A percentile compares a stretch with the other conserved stretches of the same genome.
phyloP scores from a whole-genome alignment of 2,329 filamentous ascomycete genomes.

The Celoporthe dispersa region DNA sequence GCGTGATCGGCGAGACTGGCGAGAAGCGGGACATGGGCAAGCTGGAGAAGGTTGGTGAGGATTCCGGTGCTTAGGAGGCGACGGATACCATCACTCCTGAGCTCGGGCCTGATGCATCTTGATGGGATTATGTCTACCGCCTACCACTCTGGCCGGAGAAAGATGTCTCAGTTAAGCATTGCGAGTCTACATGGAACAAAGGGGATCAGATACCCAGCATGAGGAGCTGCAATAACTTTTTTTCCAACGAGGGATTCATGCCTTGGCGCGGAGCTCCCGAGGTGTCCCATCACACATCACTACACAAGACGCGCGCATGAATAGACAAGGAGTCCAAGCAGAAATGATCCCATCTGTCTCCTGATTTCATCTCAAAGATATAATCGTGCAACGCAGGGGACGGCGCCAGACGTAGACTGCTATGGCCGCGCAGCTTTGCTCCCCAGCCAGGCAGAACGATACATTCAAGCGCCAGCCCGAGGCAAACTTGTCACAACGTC shows the following conservation, averaged over 20 bases:
- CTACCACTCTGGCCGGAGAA: not conserved
- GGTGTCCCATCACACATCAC: not conserved
- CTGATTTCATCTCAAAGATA: not conserved
- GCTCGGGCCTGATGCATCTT: conserved; percentile 8
- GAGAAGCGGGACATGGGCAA: conserved; percentile 94
- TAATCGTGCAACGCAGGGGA: no score
- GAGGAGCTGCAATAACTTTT: conserved; percentile 8
- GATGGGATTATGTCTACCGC: not conserved
- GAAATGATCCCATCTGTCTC: not conserved
- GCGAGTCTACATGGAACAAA: conserved; percentile 2
- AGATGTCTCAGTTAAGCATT: conserved; percentile 1
- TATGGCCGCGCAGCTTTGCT: no score
- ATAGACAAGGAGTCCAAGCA: not conserved
- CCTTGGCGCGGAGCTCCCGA: not conserved
- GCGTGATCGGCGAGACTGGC: conserved; percentile 84
- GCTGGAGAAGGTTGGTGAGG: conserved; percentile 90
- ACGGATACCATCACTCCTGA: not conserved
- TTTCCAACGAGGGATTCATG: not conserved
- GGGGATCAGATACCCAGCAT: conserved; percentile 11
- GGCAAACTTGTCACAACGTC: not conserved
- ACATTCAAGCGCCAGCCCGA: not conserved
- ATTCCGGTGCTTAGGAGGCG: conserved; percentile 59
- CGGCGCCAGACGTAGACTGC: no score
- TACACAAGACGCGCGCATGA: not conserved
- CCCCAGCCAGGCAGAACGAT: no score